Evolutionary conservation across 208 protist species (phyloP).

Genomic region (Acanthamoeba lenticulata): DNA sequence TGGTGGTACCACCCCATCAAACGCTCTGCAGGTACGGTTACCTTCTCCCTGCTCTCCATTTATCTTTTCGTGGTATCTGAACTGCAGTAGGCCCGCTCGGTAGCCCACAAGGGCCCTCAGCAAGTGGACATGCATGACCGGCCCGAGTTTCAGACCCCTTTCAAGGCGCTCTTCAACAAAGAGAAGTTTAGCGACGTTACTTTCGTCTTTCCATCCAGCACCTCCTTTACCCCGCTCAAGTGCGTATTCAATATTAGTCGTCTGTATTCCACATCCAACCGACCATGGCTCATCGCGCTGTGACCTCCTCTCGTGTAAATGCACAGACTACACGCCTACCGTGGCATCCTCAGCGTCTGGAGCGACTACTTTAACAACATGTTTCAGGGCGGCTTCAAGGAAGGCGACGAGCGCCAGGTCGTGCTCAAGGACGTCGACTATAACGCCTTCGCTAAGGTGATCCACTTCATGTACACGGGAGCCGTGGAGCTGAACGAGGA

Average conservation of each 20-base stretch:
- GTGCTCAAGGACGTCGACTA: background rate
- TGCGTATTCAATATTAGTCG: background rate
- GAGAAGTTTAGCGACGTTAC: background rate
- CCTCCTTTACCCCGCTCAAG: background rate
- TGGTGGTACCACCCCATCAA: too few relatives aligned
- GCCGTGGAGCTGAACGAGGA: background rate
- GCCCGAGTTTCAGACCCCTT: background rate
- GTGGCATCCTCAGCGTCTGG: background rate
- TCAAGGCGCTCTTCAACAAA: background rate
- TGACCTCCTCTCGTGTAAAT: too few relatives aligned
- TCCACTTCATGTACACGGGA: background rate
- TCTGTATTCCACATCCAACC: background rate
- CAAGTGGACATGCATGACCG: too few relatives aligned
- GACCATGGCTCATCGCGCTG: too few relatives aligned
- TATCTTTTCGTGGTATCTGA: too few relatives aligned
- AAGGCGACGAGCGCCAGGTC: background rate
- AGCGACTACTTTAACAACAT: background rate
- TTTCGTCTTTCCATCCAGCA: background rate
- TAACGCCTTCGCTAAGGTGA: background rate
- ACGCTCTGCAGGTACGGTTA: too few relatives aligned
- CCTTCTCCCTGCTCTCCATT: too few relatives aligned
- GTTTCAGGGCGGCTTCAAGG: background rate
- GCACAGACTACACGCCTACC: background rate
- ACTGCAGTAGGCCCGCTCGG: too few relatives aligned
- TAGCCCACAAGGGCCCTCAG: too few relatives aligned